Evolutionary conservation across 2,329 filamentous ascomycete species (phyloP).

Genomic region (Aspergillus brasiliensis): DNA sequence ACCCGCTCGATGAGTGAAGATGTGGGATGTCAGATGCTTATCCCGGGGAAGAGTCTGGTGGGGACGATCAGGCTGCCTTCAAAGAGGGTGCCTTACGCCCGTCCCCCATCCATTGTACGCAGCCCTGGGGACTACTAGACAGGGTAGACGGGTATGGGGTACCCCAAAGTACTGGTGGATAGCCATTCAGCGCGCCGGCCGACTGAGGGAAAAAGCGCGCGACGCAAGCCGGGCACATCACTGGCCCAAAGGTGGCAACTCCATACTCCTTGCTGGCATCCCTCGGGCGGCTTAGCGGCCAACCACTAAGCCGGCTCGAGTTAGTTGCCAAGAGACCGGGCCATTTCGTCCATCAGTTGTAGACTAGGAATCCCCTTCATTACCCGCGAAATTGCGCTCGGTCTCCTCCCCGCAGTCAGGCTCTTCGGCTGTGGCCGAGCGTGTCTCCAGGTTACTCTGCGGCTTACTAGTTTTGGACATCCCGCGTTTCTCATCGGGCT

Average conservation of each 20-base stretch:
- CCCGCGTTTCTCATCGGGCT: neutral
- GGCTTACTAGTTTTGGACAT: neutral
- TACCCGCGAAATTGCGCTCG: neutral
- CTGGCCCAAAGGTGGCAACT: neutral
- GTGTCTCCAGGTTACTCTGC: neutral
- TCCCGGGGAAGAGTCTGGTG: neutral
- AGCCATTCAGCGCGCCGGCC: neutral
- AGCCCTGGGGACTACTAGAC: neutral
- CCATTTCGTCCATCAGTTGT: neutral
- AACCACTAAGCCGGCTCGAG: neutral
- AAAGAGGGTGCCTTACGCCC: neutral
- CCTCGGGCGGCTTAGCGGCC: neutral
- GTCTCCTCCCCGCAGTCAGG: neutral
- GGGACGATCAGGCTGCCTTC: neutral
- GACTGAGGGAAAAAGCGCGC: neutral
- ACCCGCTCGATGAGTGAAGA: neutral
- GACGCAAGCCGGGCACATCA: neutral
- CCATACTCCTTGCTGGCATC: neutral
- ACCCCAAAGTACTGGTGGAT: neutral
- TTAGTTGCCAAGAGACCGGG: neutral
- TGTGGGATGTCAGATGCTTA: neutral
- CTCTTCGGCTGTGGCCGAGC: constrained; percentile 5
- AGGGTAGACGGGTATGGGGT: neutral
- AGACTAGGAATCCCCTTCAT: neutral
- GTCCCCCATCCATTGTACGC: neutral